Percentiles rank a stretch among this genome's conserved stretches.
Evolutionary conservation across 495 filamentous ascomycete genomes (phyloP).

Genomic region (Podospora pseudocomata): DNA sequence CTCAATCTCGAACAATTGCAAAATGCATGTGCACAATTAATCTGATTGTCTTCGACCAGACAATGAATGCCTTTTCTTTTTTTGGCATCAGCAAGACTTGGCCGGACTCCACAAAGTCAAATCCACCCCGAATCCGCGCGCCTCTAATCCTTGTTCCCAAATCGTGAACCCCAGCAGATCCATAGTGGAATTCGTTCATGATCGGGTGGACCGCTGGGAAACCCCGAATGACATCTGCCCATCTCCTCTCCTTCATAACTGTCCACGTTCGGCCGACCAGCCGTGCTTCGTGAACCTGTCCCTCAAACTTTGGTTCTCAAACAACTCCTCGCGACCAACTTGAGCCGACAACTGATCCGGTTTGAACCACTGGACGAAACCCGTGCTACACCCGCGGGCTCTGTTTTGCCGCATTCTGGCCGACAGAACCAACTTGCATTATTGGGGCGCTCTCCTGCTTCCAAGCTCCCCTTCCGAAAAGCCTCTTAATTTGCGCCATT

Average conservation of each 20-base stretch:
- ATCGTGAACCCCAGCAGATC: not conserved
- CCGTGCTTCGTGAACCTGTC: not conserved
- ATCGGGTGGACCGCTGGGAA: not conserved
- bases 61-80: not conserved
- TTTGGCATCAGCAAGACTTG: not conserved
- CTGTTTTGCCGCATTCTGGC: conserved; percentile 21
- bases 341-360: not conserved
- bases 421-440: conserved; percentile 8
- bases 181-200: not conserved
- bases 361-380: not conserved
- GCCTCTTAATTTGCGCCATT: not conserved
- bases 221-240: not conserved
- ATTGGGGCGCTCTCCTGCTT: conserved; percentile 1
- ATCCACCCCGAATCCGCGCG: not conserved
- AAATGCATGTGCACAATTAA: not conserved
- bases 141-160: not conserved
- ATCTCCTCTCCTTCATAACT: not conserved
- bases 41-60: not conserved
- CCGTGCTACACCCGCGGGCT: conserved; percentile 8
- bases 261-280: not conserved
- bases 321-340: not conserved
- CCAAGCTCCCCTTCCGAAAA: not conserved
- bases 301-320: not conserved
- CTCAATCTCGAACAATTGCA: not conserved
- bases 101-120: not conserved